Conservation (phyloP, 2,329 filamentous ascomycete genomes). For the Colletotrichum incanum region DNA sequence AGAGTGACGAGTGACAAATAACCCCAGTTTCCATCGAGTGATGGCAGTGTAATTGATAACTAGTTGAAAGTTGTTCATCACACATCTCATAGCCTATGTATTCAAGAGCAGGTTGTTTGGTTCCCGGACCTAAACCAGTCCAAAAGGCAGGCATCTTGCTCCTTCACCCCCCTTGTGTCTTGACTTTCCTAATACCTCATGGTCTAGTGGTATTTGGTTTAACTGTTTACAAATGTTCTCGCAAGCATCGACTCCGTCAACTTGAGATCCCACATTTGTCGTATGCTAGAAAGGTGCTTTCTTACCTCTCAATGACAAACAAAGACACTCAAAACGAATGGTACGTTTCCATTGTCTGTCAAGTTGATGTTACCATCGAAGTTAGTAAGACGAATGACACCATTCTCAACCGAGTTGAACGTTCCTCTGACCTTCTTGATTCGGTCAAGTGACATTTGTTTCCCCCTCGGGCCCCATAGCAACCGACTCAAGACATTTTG, state of each 20-base stretch:
- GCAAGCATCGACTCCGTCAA: not conserved
- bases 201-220: not conserved
- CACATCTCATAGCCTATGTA: not conserved
- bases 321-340: not conserved
- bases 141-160: not conserved
- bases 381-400: not conserved
- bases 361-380: not conserved
- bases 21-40: no score
- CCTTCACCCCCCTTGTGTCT: not conserved
- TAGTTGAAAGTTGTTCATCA: no score
- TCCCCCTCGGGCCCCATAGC: conserved; percentile 12
- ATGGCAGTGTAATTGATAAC: no score
- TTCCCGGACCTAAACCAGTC: no score
- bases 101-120: not conserved
- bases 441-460: not conserved
- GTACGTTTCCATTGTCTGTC: not conserved
- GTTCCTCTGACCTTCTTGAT: conserved; percentile 2
- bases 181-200: no score
- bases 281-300: not conserved
- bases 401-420: not conserved
- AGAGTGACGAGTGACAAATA: no score
- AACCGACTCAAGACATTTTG: conserved; percentile 5
- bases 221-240: not conserved
- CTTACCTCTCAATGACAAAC: not conserved
- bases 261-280: not conserved